Base-by-base conservation (phyloP, 2,329 filamentous ascomycete genomes). In the Pochonia chlamydosporia region DNA sequence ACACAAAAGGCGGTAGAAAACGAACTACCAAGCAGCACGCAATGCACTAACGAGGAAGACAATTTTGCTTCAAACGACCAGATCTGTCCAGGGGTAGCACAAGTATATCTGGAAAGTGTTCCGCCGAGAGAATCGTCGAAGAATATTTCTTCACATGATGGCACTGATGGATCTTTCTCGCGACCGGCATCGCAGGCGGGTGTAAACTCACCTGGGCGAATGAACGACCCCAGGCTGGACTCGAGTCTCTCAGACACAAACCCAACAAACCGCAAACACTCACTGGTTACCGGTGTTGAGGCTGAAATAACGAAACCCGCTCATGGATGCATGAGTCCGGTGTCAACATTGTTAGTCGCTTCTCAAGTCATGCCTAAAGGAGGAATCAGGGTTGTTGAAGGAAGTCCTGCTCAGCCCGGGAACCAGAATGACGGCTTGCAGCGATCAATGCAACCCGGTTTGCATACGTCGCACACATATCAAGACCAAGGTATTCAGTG, bases 101-200 rank as follows among this genome's bases (percentile, higher is more conserved):
- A 46, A 18, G 48, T 49, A 7, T 48, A 47, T n/a, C 24, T 54
- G 9, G 46, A 50, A 13, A 41, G 26, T 4, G 50, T 57, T 7
- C 55, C 55, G 2, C 54, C 51, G 2, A 52, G 56, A 5, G 20
- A 48, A 23, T 57, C 56, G 3, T 58, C 56, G 21, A 50, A 39
- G n/a, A 18, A 47, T 6, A 25, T 31, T 10, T 37, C 45, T 9
- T 47, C 36, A 14, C 37, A 44, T 11, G 44, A 48, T n/a, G 42
- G 28, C 9, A 24, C 23, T 23, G 35, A 39, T 14, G n/a, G 18
- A 21, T 10, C 18, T 14, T 39, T 39, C 18, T 13, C n/a, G 13
- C 35, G 11, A 39, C 18, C 35, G 13, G 14, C 18, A 5, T 39
- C 35, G 23, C 20, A 21, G 20, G 6, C 10, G 23, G 14, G 35